Percentiles rank a stretch among this genome's conserved stretches.
These are phyloP conservation scores for Sporothrix pallida DNA, from an alignment of 2,329 filamentous ascomycete species.

Conservation along the genomic window DNA sequence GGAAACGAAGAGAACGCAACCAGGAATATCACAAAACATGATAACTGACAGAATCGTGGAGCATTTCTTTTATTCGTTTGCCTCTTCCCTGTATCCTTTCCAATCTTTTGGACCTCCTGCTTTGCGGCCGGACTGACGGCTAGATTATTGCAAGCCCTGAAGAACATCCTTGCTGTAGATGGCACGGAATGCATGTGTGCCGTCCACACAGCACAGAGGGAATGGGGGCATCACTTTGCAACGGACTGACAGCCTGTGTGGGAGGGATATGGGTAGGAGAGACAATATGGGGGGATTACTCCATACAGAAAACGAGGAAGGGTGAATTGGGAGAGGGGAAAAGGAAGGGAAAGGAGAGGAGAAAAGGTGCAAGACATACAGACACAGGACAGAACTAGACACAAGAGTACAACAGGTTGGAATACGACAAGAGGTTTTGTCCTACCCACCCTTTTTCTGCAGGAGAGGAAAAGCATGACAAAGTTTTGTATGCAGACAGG, in stretches of 20 bases:
- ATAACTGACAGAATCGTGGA: background rate
- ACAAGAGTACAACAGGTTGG: background rate
- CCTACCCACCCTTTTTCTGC: slow-evolving; percentile 1
- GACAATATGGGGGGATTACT: background rate
- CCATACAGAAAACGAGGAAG: background rate
- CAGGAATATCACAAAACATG: background rate
- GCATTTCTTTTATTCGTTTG: no score
- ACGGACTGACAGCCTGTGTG: slow-evolving; percentile 2
- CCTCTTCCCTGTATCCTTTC: no score
- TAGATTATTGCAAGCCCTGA: no score
- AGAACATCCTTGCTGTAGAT: no score
- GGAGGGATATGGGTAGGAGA: background rate
- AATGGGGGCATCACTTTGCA: background rate
- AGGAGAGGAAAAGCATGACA: no score
- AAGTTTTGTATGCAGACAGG: no score
- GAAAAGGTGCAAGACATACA: background rate
- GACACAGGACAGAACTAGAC: background rate
- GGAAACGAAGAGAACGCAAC: background rate
- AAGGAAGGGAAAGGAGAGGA: background rate
- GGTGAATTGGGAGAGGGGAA: background rate
- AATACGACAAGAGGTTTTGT: slow-evolving; percentile 5
- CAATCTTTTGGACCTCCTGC: background rate
- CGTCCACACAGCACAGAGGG: no score
- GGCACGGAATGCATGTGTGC: no score
- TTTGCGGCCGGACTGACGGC: slow-evolving; percentile 8